Conservation (phyloP, 345 rosid species). For the Odontarrhena argentea region DNA sequence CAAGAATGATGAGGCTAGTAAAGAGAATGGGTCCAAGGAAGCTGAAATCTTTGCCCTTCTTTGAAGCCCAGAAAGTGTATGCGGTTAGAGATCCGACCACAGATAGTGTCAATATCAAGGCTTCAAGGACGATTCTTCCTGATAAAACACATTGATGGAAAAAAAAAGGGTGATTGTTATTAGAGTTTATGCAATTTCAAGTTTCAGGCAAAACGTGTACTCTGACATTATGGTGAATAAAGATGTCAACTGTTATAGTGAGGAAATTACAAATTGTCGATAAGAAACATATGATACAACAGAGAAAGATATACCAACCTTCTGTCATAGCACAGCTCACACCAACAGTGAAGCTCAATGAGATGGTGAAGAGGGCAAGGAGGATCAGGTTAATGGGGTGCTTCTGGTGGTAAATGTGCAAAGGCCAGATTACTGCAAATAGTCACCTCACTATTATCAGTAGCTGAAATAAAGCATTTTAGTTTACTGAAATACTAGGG, state of each 20-base stretch:
- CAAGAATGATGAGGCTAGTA: slow-evolving; percentile 76
- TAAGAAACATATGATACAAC: neutral
- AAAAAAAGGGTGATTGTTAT: neutral
- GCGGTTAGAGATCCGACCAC: slow-evolving; percentile 83
- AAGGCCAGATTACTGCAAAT: slow-evolving; percentile 86
- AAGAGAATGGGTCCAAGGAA: slow-evolving; percentile 87
- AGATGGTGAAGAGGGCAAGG: slow-evolving; percentile 82
- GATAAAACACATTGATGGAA: slow-evolving; percentile 27
- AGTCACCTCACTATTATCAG: neutral
- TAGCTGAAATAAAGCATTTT: neutral
- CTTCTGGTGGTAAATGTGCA: slow-evolving; percentile 89
- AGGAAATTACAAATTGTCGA: neutral
- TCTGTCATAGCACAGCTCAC: slow-evolving; percentile 87
- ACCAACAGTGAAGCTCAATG: slow-evolving; percentile 83
- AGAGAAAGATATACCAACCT: slow-evolving; percentile 49
- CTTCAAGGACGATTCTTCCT: slow-evolving; percentile 95
- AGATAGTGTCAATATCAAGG: slow-evolving; percentile 78
- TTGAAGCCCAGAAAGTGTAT: slow-evolving; percentile 97
- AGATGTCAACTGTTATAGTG: neutral
- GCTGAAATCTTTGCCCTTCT: slow-evolving; percentile 94
- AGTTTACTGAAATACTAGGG: too few relatives aligned
- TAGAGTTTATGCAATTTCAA: neutral
- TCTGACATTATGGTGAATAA: neutral
- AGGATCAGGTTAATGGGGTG: slow-evolving; percentile 86
- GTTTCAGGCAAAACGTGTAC: neutral